phyloP scores from a whole-genome alignment of 257 asterid genomes.

The Jacaranda mimosifolia region DNA sequence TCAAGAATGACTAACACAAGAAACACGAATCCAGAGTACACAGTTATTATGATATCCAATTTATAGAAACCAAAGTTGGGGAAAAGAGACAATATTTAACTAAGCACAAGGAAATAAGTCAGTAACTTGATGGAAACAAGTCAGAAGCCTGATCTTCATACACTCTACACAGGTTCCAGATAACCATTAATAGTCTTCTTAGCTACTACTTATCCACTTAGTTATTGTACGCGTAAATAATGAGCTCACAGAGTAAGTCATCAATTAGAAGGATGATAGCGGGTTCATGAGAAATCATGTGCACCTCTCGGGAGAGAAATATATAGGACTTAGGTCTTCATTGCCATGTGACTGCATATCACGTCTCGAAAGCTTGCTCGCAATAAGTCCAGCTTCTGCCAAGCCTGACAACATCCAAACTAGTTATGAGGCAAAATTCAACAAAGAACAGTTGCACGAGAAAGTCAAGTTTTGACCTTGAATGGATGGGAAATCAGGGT shows the following conservation, averaged over 20 bases:
- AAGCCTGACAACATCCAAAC: constrained; percentile 67
- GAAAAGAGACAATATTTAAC: neutral
- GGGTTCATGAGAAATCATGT: constrained; percentile 15
- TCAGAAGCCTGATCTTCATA: constrained; percentile 27
- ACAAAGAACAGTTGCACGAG: constrained; percentile 26
- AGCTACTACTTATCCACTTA: constrained; percentile 10
- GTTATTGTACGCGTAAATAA: constrained; percentile 19
- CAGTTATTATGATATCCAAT: constrained; percentile 5
- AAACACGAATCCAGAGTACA: constrained; percentile 28
- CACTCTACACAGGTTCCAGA: constrained; percentile 1
- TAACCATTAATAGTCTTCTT: constrained; percentile 23
- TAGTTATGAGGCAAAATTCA: constrained; percentile 43
- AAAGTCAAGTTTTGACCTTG: constrained; percentile 67
- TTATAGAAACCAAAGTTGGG: constrained; percentile 9
- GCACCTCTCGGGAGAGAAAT: constrained; percentile 94
- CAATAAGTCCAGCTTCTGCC: constrained; percentile 99
- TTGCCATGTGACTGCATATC: constrained; percentile 74
- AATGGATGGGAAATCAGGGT: constrained; percentile 93
- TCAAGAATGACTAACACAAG: constrained; percentile 27
- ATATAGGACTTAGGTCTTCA: constrained; percentile 71
- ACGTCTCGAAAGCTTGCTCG: constrained; percentile 95
- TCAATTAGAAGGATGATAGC: constrained; percentile 29
- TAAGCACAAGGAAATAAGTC: constrained; percentile 20
- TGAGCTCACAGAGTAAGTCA: constrained; percentile 4
- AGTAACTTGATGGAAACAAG: constrained; percentile 22